These are phyloP conservation scores for Malania oleifera DNA, from an alignment of 164 flowering plant genomes.

Conservation along the genomic window DNA sequence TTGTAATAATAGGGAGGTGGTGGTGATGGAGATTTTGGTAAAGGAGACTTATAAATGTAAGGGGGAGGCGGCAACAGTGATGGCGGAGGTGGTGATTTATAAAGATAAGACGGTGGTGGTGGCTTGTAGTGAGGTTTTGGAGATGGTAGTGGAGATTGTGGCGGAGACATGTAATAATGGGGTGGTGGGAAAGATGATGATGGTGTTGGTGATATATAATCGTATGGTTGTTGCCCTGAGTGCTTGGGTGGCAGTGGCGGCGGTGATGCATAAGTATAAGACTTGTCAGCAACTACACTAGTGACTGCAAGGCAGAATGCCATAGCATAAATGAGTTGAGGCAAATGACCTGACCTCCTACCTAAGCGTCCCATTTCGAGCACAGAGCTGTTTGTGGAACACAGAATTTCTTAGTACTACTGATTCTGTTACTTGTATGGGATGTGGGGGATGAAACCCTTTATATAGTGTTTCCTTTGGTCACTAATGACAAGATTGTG, in stretches of 20 bases:
- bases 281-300: background rate
- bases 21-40: no score
- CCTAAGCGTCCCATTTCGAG: conserved; percentile 2
- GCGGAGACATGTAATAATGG: no score
- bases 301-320: conserved; percentile 12
- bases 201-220: background rate
- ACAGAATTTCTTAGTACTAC: background rate
- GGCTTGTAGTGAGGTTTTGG: background rate
- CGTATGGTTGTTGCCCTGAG: no score
- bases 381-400: background rate
- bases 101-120: conserved; percentile 3
- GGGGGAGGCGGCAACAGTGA: conserved; percentile 1
- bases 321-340: conserved; percentile 1
- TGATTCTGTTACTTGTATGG: background rate
- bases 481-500: background rate
- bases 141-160: background rate
- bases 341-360: conserved; percentile 2
- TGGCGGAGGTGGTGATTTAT: background rate
- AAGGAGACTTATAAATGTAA: background rate
- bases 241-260: no score
- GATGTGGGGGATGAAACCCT: background rate
- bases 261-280: conserved; percentile 5
- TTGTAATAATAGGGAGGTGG: background rate
- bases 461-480: conserved; percentile 1
- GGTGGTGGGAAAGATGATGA: no score